phyloP scores from a whole-genome alignment of 768 basidiomycete genomes.

The Tylopilus felleus region DNA sequence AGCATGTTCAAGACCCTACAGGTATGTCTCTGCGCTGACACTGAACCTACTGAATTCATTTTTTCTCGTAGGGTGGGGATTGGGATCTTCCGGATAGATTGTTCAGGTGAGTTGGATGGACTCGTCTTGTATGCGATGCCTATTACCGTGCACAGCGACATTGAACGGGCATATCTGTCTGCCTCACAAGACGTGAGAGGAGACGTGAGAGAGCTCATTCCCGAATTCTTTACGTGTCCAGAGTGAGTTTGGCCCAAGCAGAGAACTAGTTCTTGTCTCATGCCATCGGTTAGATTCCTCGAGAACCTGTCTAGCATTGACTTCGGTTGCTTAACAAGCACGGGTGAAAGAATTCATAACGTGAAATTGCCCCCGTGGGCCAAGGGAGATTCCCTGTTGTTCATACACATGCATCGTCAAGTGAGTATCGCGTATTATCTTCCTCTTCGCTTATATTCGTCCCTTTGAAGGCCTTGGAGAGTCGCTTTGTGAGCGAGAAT shows the following conservation, averaged over 20 bases:
- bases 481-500: constrained; percentile 78
- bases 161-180: constrained; percentile 78
- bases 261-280: background rate
- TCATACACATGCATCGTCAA: constrained; percentile 72
- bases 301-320: constrained; percentile 78
- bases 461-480: constrained; percentile 71
- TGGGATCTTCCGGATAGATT: constrained; percentile 91
- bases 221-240: constrained; percentile 82
- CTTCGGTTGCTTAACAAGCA: constrained; percentile 70
- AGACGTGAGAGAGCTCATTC: constrained; percentile 91
- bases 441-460: background rate
- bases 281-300: constrained; percentile 57
- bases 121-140: background rate
- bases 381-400: constrained; percentile 75
- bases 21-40: constrained; percentile 30
- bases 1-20: constrained; percentile 92
- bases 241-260: constrained; percentile 45
- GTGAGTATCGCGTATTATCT: constrained; percentile 36
- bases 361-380: constrained; percentile 94
- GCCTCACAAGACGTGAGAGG: constrained; percentile 84
- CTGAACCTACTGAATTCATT: background rate
- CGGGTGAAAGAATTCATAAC: constrained; percentile 77
- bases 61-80: constrained; percentile 68
- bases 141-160: constrained; percentile 46
- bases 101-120: constrained; percentile 52